These are phyloP conservation scores for Jaltomata sinuosa DNA, from an alignment of 257 asterid species.

Conservation along the genomic window DNA sequence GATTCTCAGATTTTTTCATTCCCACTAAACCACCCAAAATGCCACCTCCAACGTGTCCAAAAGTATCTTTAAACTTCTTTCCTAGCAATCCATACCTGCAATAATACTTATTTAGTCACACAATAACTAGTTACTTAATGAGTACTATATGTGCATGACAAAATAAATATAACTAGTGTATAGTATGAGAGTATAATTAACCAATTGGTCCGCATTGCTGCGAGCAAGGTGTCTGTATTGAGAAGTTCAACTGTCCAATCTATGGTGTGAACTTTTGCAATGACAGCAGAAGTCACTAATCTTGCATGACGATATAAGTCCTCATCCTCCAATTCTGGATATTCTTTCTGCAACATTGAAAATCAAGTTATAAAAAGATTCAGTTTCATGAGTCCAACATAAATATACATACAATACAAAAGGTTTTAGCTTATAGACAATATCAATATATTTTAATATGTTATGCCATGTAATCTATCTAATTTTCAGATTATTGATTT, in stretches of 20 bases:
- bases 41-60: conserved; percentile 38
- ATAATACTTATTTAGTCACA: neutral
- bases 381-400: too few relatives aligned
- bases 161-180: neutral
- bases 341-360: conserved; percentile 21
- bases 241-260: conserved; percentile 24
- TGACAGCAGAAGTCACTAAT: conserved; percentile 54
- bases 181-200: neutral
- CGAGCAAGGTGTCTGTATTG: conserved; percentile 27
- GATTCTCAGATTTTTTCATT: conserved; percentile 26
- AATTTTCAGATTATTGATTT: too few relatives aligned
- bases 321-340: conserved; percentile 31
- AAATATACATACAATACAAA: too few relatives aligned
- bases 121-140: neutral
- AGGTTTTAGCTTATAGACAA: too few relatives aligned
- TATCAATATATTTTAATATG: too few relatives aligned
- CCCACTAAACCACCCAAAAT: conserved; percentile 48
- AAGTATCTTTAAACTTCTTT: conserved; percentile 44
- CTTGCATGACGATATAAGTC: conserved; percentile 46
- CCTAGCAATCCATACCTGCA: conserved; percentile 59
- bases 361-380: neutral
- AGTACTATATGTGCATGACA: neutral
- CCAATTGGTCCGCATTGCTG: conserved; percentile 51
- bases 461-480: too few relatives aligned
- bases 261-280: conserved; percentile 66